These are phyloP conservation scores for Colletotrichum eremochloae DNA, from an alignment of 2,329 filamentous ascomycete genomes.

Conservation along the genomic window DNA sequence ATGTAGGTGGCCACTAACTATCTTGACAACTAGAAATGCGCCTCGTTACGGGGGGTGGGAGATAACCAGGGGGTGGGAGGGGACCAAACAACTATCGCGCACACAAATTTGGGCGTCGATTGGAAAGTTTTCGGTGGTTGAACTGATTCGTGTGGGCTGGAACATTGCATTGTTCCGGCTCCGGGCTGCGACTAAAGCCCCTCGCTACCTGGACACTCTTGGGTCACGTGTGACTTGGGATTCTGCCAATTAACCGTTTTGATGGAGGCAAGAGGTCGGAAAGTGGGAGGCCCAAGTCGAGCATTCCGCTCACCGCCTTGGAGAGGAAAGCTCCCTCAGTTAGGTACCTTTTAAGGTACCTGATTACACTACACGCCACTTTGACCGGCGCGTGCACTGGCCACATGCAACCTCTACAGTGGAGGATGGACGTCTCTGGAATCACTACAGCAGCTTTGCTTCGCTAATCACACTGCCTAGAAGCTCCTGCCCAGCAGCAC, in stretches of 20 bases:
- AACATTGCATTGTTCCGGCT: constrained; percentile 26
- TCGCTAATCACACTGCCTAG: constrained; percentile 33
- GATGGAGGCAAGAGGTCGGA: not conserved
- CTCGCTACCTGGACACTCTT: not conserved
- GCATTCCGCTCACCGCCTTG: constrained; percentile 20
- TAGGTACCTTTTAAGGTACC: not conserved
- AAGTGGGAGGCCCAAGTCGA: too few species aligned
- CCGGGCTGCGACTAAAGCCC: constrained; percentile 20
- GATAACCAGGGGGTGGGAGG: constrained; percentile 8
- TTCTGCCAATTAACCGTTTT: not conserved
- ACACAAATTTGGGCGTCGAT: constrained; percentile 31
- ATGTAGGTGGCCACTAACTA: not conserved
- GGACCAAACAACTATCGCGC: constrained; percentile 13
- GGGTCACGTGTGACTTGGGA: not conserved
- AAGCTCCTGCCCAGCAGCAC: constrained; percentile 35
- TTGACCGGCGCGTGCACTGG: constrained; percentile 5
- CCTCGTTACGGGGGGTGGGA: constrained; percentile 7
- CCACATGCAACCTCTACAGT: constrained; percentile 19
- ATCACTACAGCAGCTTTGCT: constrained; percentile 26
- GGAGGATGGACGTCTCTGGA: constrained; percentile 40
- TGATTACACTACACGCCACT: not conserved
- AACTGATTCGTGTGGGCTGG: constrained; percentile 39
- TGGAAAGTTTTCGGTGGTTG: constrained; percentile 33
- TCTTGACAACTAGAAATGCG: constrained; percentile 9
- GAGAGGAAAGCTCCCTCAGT: not conserved